phyloP scores from a whole-genome alignment of 2,329 filamentous ascomycete species.

The Pseudogymnoascus sp. region DNA sequence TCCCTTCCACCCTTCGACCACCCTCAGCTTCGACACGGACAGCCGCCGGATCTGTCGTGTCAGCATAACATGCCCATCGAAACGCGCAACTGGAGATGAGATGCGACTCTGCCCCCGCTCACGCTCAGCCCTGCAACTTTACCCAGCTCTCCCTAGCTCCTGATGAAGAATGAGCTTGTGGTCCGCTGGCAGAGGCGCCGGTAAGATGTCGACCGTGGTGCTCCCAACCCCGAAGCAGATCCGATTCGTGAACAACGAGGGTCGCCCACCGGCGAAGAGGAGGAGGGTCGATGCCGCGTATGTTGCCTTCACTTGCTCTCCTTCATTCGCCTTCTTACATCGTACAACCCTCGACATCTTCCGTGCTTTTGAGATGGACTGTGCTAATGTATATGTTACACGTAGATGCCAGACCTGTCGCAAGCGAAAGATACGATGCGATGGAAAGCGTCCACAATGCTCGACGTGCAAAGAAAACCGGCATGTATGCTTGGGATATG shows the following conservation, averaged over 20 bases:
- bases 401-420: conserved; percentile 62
- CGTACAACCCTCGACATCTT: conserved; percentile 1
- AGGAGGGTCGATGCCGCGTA: conserved; percentile 72
- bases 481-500: conserved; percentile 61
- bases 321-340: conserved; percentile 10
- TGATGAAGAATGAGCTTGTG: conserved; percentile 9
- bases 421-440: conserved; percentile 67
- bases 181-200: conserved; percentile 5
- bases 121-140: neutral
- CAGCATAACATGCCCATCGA: conserved; percentile 3
- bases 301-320: conserved; percentile 29
- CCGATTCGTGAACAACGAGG: conserved; percentile 75
- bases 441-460: conserved; percentile 62
- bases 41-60: conserved; percentile 1
- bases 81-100: conserved; percentile 4
- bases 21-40: neutral
- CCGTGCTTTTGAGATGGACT: neutral
- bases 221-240: conserved; percentile 47
- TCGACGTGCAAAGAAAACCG: conserved; percentile 66
- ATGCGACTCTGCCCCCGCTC: conserved; percentile 6
- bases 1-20: neutral
- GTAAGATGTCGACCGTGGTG: conserved; percentile 9
- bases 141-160: neutral
- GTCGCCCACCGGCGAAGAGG: conserved; percentile 70
- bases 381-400: conserved; percentile 9